Evolutionary conservation across 768 basidiomycete species (phyloP), one percentile per base, ranked within the genome.

Genomic region (Amanita jacksonii): DNA sequence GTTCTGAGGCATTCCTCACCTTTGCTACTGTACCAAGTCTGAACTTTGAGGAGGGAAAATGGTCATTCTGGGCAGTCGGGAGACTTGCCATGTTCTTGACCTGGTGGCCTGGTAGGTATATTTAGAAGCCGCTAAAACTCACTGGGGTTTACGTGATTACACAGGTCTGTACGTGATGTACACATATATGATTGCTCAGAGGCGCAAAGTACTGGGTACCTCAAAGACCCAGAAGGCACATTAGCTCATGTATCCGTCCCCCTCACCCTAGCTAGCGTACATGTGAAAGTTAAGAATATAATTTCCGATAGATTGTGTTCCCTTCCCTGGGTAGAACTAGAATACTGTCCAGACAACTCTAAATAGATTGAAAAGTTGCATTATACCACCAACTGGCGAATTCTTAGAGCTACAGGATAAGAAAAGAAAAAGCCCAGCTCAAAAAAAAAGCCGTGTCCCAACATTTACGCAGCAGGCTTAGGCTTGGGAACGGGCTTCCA

Each of bases 81-180:
- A 70, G 1, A 35, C 10, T 31, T n/a, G 59, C 58, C 0, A 62
- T 92, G 52, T 88, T 93, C 62, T 46, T 74, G 9, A 68, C 80
- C 27, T 97, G 94, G 93, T 90, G 88, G 76, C 90, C 90, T 35
- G 78, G 93, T 94, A n/a, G n/a, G n/a, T n/a, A n/a, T n/a, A n/a
- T n/a, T n/a, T n/a, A n/a, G n/a, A n/a, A n/a, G n/a, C n/a, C n/a
- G 9, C 19, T 4, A 25, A 16, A 28, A 15, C 32, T 12, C 13
- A 4, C 16, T 42, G 34, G 13, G 18, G 32, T 16, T 37, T 20
- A 34, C 27, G 13, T 5, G 27, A 15, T 28, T 2, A n/a, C n/a
- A n/a, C 44, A 76, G 74, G 69, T 10, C 51, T 77, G 37, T 75
- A 74, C 49, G 56, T 70, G 27, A 61, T 77, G 65, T 74, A 72